Evolutionary conservation across 495 filamentous ascomycete genomes (phyloP).

Genomic region (Podospora appendiculata): DNA sequence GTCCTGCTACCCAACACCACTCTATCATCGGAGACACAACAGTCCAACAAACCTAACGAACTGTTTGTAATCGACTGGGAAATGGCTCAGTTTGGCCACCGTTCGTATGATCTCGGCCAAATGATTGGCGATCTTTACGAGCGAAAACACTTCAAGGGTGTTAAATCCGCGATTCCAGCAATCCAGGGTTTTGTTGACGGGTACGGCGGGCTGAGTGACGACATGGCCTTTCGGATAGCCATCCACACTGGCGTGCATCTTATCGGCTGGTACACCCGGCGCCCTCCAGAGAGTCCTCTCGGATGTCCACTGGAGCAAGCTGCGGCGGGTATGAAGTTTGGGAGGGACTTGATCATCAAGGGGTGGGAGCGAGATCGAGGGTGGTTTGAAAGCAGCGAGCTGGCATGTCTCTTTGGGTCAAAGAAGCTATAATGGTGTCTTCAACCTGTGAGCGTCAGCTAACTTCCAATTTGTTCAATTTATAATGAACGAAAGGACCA

Average conservation of each 20-base stretch:
- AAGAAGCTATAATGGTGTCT: no score
- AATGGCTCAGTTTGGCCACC: slow-evolving; percentile 35
- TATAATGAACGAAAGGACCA: no score
- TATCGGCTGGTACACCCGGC: slow-evolving; percentile 25
- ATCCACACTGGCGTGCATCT: slow-evolving; percentile 49
- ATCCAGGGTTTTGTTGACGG: slow-evolving; percentile 37
- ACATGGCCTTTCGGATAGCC: slow-evolving; percentile 40
- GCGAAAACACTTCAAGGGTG: slow-evolving; percentile 37
- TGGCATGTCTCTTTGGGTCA: no score
- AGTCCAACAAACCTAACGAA: not conserved
- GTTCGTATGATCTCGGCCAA: slow-evolving; percentile 47
- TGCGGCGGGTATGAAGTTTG: slow-evolving; percentile 32
- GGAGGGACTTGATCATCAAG: slow-evolving; percentile 38
- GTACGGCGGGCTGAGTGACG: slow-evolving; percentile 35
- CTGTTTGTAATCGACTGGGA: slow-evolving; percentile 48
- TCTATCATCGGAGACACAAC: not conserved
- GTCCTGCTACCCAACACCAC: slow-evolving; percentile 1
- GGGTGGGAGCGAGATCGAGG: slow-evolving; percentile 37
- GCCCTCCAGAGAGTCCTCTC: slow-evolving; percentile 22
- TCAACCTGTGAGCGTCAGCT: no score
- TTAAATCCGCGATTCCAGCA: slow-evolving; percentile 33
- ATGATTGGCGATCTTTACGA: slow-evolving; percentile 50
- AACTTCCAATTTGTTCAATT: no score
- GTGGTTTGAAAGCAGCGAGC: slow-evolving; percentile 25
- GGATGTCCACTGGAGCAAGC: slow-evolving; percentile 34